Base-by-base conservation (phyloP, 2,329 filamentous ascomycete species). In the Tolypocladium ophioglossoides region DNA sequence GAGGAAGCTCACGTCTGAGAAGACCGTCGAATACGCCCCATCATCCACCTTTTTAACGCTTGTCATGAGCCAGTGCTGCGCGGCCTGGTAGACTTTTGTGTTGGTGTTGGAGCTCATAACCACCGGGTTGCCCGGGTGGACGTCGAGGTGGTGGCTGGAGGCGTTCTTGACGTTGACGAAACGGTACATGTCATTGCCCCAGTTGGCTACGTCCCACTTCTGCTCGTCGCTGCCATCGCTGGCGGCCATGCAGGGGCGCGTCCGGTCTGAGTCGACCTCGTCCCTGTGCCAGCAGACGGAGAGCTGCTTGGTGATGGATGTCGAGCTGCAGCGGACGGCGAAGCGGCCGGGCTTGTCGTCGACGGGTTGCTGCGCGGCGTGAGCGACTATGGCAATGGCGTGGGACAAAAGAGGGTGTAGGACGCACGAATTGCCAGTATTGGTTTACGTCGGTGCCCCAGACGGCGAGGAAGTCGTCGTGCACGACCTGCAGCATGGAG, bases 11-110 rank as follows among this genome's bases (percentile, higher is more conserved):
- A 67, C 66, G 32, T 63, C 62, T 9, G 60, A 62, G 22, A 67
- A 69, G 10, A 62, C 58, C 0, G 68, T 71, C 1, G 66, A 70
- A 46, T 64, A 71, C 2, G 63, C 66, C 1, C 62, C 62, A 16
- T 70, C 65, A 34, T 71, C 54, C 0, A 71, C 63, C 1, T 61
- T 37, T 1, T 58, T 59, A 1, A 60, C 62, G 18, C 67, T 69
- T 4, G 62, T 65, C 60, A 70, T 62, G 44, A 70, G 56, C 68
- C 68, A 71, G 11, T 65, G 66, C 39, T 70, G 68, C 0, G 67
- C 66, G 1, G 58, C 58, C 51, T 69, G 65, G 2, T 59, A 58
- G 1, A 59, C 58, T 1, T 58, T 52, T 0, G 57, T 59, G 32
- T 63, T 57, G 11, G 62, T 57, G 3, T 65, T 58, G 8, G 57